A percentile compares a stretch with the other conserved stretches of the same genome.
Evolutionary conservation across 164 flowering plant genomes (phyloP).

Genomic region (Saururus chinensis): DNA sequence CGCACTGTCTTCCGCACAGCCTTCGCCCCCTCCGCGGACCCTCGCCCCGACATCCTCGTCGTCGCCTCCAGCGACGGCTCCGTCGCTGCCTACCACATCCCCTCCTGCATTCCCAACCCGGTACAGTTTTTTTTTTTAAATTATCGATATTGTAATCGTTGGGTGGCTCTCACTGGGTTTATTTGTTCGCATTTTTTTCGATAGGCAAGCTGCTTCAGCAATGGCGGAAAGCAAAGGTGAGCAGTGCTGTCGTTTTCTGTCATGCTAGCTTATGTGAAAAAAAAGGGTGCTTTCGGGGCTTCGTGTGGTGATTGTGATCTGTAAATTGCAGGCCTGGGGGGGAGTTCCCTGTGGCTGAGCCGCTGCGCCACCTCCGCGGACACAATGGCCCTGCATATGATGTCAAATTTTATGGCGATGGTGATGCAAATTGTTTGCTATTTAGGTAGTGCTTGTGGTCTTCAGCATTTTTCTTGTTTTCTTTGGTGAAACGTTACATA

Average conservation of each 20-base stretch:
- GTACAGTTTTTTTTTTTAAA: conserved; percentile 10
- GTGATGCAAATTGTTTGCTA: conserved; percentile 37
- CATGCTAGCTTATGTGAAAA: background rate
- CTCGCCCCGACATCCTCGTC: conserved; percentile 55
- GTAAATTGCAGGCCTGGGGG: conserved; percentile 8
- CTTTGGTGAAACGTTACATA: background rate
- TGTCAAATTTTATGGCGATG: conserved; percentile 70
- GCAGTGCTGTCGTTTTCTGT: too few relatives aligned
- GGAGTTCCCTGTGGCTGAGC: conserved; percentile 46
- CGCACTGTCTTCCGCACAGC: conserved; percentile 71
- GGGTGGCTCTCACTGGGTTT: too few relatives aligned
- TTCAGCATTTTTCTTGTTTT: background rate
- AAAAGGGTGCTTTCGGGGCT: background rate
- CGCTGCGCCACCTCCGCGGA: conserved; percentile 44
- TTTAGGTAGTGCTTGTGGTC: conserved; percentile 12
- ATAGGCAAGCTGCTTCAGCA: too few relatives aligned
- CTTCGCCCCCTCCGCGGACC: conserved; percentile 59
- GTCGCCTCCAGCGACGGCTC: conserved; percentile 90
- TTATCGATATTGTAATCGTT: too few relatives aligned
- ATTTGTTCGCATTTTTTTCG: too few relatives aligned
- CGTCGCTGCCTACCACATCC: conserved; percentile 68
- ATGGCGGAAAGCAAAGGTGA: too few relatives aligned
- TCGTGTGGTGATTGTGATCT: background rate
- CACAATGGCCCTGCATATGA: conserved; percentile 95
- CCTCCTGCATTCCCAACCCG: conserved; percentile 41